Evolutionary conservation across 176 grass and related monocot species (phyloP).

Genomic region (Phyllostachys edulis): DNA sequence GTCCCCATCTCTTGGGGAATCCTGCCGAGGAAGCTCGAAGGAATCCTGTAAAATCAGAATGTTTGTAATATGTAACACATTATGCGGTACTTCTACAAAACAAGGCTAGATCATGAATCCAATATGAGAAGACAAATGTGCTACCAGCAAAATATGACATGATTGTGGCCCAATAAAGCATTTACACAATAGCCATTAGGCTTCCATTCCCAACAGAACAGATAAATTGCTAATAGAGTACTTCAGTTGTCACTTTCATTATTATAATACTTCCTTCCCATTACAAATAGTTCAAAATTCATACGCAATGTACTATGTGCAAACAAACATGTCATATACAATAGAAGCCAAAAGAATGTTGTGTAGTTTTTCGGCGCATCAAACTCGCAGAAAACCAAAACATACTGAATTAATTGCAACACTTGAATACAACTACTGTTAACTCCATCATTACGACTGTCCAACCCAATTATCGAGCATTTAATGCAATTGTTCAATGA

Average conservation of each 20-base stretch:
- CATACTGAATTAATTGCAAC: neutral
- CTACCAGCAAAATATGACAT: constrained; percentile 16
- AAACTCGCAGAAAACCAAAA: neutral
- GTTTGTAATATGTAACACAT: neutral
- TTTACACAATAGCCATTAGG: neutral
- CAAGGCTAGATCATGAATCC: neutral
- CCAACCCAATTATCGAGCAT: neutral
- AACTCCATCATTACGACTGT: constrained; percentile 8
- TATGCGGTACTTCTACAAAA: neutral
- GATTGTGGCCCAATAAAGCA: neutral
- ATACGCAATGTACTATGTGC: neutral
- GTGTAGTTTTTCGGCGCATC: neutral
- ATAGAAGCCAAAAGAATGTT: neutral
- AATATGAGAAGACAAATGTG: neutral
- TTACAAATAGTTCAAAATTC: neutral
- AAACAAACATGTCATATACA: neutral
- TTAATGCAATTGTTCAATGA: neutral
- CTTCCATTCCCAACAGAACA: neutral
- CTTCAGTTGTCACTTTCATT: constrained; percentile 16
- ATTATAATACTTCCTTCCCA: neutral
- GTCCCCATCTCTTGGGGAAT: constrained; percentile 62
- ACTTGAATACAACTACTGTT: neutral
- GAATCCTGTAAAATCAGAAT: constrained; percentile 60
- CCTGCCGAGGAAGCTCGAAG: constrained; percentile 63
- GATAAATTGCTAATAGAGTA: constrained; percentile 6